Evolutionary conservation across 805 yeast species (phyloP), one percentile per base, ranked within the genome.

Genomic region (Candida sakaeoensis): DNA sequence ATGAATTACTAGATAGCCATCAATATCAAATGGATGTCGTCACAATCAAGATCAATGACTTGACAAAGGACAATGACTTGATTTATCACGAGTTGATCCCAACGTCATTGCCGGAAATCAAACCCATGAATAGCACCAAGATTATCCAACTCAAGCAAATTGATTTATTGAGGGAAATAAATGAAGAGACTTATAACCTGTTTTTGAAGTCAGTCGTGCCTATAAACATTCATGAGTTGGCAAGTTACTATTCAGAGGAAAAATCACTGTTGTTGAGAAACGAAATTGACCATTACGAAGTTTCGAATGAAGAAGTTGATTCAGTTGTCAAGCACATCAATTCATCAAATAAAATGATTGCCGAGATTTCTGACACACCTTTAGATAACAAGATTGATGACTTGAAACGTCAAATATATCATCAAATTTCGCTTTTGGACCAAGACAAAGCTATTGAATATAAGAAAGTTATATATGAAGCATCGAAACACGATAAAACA

Each of bases 191-290:
- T 53, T 52, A 61, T 56, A 43, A 60, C 47, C 82, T 80, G 45
- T 68, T 91, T 33, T 87, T 87, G 59, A 82, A 75, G 36, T 82
- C 81, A 46, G 85, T 91, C 15, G 79, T 93, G 5, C 98, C 98
- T 2, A 69, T 89, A 54, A 77, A 80, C 24, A 88, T 91, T 14
- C 95, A 89, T 54, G 96, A 91, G 60, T 79, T 85, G 50, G 77
- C 87, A 39, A 86, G 96, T 46, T 69, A 81, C 46, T 93, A 93
- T 57, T 84, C 96, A 0, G 99, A 91, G 56, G 89, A 86, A 55
- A 85, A 87, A 58, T 91, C 96, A 0, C 79, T 75, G 46, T 61
- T 86, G 26, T 60, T 88, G 33, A 74, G 98, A 52, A 72, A 67
- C 31, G 89, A 87, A 53, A 71, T 80, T 33, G 97, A 90, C 44